Conservation (phyloP, 1,284 basidiomycete genomes). For the Austroboletus novae-zelandiae region DNA sequence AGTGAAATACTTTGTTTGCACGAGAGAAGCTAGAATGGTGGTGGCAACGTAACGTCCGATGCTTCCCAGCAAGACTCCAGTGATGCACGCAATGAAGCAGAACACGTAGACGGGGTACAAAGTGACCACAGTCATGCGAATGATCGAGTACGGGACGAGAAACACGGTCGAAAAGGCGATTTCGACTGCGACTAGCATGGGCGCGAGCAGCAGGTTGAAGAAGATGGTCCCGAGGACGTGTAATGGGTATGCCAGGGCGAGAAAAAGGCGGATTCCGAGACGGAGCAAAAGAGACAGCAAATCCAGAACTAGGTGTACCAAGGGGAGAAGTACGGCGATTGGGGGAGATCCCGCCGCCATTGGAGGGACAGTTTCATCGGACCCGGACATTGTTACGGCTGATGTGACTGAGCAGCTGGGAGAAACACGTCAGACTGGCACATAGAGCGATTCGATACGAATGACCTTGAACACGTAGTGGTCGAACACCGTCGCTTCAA, state of each 20-base stretch:
- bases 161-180: slow-evolving; percentile 45
- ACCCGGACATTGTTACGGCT: neutral
- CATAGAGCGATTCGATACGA: too few relatives aligned
- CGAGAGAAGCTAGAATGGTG: slow-evolving; percentile 9
- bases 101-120: slow-evolving; percentile 64
- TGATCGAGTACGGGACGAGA: slow-evolving; percentile 43
- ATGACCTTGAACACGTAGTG: too few relatives aligned
- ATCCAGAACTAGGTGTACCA: slow-evolving; percentile 14
- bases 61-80: slow-evolving; percentile 48
- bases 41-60: slow-evolving; percentile 38
- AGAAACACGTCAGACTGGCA: neutral
- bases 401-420: neutral
- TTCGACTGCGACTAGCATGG: slow-evolving; percentile 43
- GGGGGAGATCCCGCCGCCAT: slow-evolving; percentile 16
- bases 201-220: slow-evolving; percentile 48
- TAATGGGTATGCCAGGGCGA: slow-evolving; percentile 30
- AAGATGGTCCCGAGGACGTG: slow-evolving; percentile 35
- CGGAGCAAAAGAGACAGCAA: slow-evolving; percentile 13
- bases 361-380: slow-evolving; percentile 1
- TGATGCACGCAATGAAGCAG: slow-evolving; percentile 54
- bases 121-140: slow-evolving; percentile 41
- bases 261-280: slow-evolving; percentile 14
- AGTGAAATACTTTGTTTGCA: slow-evolving; percentile 15
- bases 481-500: neutral
- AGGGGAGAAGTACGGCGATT: slow-evolving; percentile 24